These are phyloP conservation scores for Cyclotella sp. DNA, from an alignment of 108 stramenopile species.

Conservation along the genomic window DNA sequence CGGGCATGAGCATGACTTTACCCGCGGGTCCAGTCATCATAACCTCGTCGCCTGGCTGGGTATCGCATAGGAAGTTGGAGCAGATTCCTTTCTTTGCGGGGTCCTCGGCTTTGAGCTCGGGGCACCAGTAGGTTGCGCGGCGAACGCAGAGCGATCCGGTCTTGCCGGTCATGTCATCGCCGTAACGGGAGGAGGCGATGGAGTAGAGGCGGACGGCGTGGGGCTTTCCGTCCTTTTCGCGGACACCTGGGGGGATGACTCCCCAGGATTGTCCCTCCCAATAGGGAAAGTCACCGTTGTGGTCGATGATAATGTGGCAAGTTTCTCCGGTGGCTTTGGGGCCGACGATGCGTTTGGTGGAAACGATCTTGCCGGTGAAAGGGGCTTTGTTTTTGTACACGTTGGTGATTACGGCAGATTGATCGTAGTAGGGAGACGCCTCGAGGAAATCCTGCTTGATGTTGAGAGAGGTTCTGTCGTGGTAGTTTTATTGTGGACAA, in stretches of 20 bases:
- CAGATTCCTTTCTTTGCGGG: constrained; percentile 98
- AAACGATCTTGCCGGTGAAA: constrained; percentile 95
- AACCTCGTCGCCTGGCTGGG: constrained; percentile 89
- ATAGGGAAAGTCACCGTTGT: constrained; percentile 97
- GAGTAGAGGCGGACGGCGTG: constrained; percentile 97
- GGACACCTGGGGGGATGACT: constrained; percentile 92
- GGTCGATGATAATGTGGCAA: constrained; percentile 99
- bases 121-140: constrained; percentile 95
- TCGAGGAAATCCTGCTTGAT: constrained; percentile 96
- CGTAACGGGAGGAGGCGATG: constrained; percentile 97
- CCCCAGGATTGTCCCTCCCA: constrained; percentile 99
- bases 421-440: constrained; percentile 94
- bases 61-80: constrained; percentile 98
- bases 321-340: constrained; percentile 96
- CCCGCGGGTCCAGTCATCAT: constrained; percentile 95
- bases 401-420: constrained; percentile 91
- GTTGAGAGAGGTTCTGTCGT: constrained; percentile 51
- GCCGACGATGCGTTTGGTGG: constrained; percentile 97
- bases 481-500: not conserved
- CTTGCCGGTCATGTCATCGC: constrained; percentile 97
- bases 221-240: constrained; percentile 97
- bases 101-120: constrained; percentile 94
- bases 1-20: constrained; percentile 99
- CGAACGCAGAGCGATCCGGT: constrained; percentile 97
- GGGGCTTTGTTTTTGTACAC: constrained; percentile 98